Conservation (phyloP, 208 protist species). For the Leptomonas seymouri region DNA sequence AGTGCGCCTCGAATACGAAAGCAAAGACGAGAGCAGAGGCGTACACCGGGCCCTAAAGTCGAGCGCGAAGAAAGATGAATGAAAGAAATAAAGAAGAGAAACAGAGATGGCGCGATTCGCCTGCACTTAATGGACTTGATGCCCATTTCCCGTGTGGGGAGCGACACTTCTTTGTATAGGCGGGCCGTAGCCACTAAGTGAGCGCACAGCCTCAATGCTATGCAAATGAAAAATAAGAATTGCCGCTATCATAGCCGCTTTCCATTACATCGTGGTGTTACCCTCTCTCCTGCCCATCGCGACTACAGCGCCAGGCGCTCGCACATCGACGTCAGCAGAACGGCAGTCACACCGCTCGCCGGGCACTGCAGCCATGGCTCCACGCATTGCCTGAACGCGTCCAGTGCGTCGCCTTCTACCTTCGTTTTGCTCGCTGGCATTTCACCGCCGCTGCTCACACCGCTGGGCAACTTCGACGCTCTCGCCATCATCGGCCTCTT, state of each 20-base stretch:
- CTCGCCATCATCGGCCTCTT: neutral
- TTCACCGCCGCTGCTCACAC: neutral
- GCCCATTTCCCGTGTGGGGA: too few relatives aligned
- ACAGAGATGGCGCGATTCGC: neutral
- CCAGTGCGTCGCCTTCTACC: neutral
- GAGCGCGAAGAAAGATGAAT: neutral
- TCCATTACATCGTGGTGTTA: neutral
- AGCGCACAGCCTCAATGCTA: too few relatives aligned
- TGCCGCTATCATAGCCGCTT: neutral
- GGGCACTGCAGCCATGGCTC: slow-evolving; percentile 27
- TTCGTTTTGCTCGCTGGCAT: neutral
- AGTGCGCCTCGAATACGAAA: too few relatives aligned
- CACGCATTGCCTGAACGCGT: slow-evolving; percentile 16
- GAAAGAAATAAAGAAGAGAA: neutral
- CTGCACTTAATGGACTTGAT: too few relatives aligned
- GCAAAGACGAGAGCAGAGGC: too few relatives aligned
- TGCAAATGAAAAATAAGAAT: too few relatives aligned
- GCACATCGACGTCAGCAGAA: slow-evolving; percentile 18
- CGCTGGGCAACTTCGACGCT: neutral
- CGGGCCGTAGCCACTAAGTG: too few relatives aligned
- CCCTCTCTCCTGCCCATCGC: neutral
- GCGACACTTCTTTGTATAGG: too few relatives aligned
- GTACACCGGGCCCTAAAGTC: too few relatives aligned
- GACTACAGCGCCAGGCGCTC: neutral
- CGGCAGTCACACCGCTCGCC: neutral